Base-by-base conservation (phyloP, 179 eudicot genomes). In the Amaranthus tricolor region DNA sequence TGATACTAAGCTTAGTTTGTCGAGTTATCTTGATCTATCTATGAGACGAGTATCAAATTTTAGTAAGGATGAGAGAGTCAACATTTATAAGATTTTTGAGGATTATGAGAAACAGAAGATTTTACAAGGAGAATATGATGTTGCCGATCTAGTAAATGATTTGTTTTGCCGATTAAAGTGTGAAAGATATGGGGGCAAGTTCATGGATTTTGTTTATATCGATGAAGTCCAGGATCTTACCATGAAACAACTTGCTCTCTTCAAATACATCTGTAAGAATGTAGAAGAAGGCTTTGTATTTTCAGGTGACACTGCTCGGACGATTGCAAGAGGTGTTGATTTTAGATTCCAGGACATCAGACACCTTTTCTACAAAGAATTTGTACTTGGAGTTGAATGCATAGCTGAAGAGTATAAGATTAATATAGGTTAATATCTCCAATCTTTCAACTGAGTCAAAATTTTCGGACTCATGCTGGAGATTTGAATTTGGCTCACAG, bases 151-250 rank as follows among this genome's bases (percentile, higher is more conserved):
- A 6, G 97, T 91, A 43, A 88, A 66, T 67, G 93, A 91, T 82
- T 81, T 91, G 74, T 92, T 87, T 80, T 58, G 3, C 13, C 84
- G 97, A 15, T 76, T 91, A 6, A 67, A 57, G 50, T 75, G 69
- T 61, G 86, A 56, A 50, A 69, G 40, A 21, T 85, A 81, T 78
- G 76, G 66, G 53, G 92, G 95, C 11, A 85, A 84, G n/a, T 64
- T 40, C 47, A 87, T 90, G 82, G 90, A 91, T 65, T 91, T 90
- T 77, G 88, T 91, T 14, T 90, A 88, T 71, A 80, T 91, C 45
- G 97, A 91, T 78, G 97, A 91, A 78, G 97, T 90, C 7, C 97
- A 91, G 76, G 97, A 91, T 65, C 82, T 91, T 43, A 83, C 90
- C 0, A 83, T 88, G 87, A 78, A 85, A 55, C 97, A 91, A 78